Percentiles rank a stretch among this genome's conserved stretches.
phyloP scores from a whole-genome alignment of 2,329 filamentous ascomycete species.

The Fusarium irregulare region DNA sequence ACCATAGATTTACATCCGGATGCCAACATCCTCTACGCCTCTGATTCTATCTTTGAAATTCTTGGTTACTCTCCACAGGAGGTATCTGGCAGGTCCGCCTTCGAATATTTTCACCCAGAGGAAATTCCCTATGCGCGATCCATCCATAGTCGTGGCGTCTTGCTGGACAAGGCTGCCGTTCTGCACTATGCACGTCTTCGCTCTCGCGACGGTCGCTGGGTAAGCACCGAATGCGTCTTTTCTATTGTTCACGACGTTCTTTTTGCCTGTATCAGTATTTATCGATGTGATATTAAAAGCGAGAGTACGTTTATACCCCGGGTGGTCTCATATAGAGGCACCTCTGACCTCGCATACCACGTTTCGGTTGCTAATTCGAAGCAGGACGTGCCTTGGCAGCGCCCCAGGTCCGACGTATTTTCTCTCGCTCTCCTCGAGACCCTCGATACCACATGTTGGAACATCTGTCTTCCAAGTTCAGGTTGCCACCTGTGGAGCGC shows the following conservation, averaged over 20 bases:
- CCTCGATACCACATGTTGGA: constrained; percentile 91
- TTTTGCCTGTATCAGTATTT: constrained; percentile 85
- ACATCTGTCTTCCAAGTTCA: constrained; percentile 84
- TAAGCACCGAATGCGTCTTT: constrained; percentile 89
- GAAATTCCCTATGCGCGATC: constrained; percentile 80
- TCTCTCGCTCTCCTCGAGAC: constrained; percentile 83
- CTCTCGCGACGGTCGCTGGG: constrained; percentile 75
- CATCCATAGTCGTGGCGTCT: constrained; percentile 77
- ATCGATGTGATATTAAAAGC: constrained; percentile 74
- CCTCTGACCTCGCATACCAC: not conserved
- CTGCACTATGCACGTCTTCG: constrained; percentile 81
- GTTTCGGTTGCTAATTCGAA: constrained; percentile 18
- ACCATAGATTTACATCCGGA: constrained; percentile 73
- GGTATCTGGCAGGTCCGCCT: constrained; percentile 79
- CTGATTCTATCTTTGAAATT: constrained; percentile 85
- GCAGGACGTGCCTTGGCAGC: constrained; percentile 81
- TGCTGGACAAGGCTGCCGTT: constrained; percentile 85
- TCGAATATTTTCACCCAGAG: constrained; percentile 87
- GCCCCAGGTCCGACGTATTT: constrained; percentile 80
- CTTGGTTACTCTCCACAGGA: constrained; percentile 83
- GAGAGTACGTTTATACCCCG: constrained; percentile 69
- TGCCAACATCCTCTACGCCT: constrained; percentile 84
- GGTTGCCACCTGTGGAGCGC: constrained; percentile 70
- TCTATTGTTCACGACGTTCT: constrained; percentile 89
- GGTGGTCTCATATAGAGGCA: not conserved